Conservation (phyloP, 352 stramenopile species). For the Halophytophthora polymorphica region DNA sequence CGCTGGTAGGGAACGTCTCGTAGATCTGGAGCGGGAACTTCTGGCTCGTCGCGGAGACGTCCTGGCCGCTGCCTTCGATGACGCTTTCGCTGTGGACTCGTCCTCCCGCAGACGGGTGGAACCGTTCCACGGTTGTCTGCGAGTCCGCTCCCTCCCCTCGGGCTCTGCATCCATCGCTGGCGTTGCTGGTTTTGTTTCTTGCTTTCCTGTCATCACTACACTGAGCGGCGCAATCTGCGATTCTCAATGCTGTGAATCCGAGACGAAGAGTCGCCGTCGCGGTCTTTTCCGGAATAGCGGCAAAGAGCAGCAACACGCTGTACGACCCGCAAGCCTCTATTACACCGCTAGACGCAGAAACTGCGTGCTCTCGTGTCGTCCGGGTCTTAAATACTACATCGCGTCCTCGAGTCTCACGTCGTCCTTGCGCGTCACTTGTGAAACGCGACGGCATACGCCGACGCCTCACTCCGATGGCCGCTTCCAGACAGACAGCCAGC, state of each 20-base stretch:
- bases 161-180: slow-evolving; percentile 11
- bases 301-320: neutral
- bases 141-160: slow-evolving; percentile 3
- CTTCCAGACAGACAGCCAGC: slow-evolving; percentile 75
- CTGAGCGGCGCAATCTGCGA: no score
- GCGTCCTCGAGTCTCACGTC: neutral
- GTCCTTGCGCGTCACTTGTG: no score
- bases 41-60: neutral
- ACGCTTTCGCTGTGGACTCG: neutral
- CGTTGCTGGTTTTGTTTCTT: no score
- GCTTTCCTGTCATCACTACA: no score
- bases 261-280: no score
- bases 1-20: neutral
- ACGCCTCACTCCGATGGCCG: slow-evolving; percentile 20
- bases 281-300: no score
- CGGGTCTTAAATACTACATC: slow-evolving; percentile 23
- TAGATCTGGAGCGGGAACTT: neutral
- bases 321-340: slow-evolving; percentile 2
- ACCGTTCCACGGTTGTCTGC: slow-evolving; percentile 41
- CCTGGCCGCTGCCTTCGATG: neutral
- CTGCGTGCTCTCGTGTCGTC: neutral
- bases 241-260: no score
- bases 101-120: slow-evolving; percentile 34
- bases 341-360: slow-evolving; percentile 6
- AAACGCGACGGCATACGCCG: no score